Evolutionary conservation across 768 basidiomycete genomes (phyloP), one percentile per base, ranked within the genome.

Genomic region (Pseudohyphozyma bogoriensis): DNA sequence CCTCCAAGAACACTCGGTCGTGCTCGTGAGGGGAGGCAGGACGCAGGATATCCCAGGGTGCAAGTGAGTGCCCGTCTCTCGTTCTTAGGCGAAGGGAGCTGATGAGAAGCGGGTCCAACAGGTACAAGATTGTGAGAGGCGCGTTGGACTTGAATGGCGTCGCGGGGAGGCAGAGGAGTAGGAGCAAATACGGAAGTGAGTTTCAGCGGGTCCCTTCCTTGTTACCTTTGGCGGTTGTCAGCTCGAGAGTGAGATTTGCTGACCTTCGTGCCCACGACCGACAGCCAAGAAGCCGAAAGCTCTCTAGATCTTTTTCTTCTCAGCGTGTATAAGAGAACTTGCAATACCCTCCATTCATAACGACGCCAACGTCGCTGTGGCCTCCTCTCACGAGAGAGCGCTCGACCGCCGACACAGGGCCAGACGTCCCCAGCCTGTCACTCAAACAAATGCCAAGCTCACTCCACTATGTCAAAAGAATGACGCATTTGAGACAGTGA

Each of bases 41-140:
- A 85, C 90, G 2, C 92, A 96, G 78, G 95, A 99, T 84, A 79
- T 97, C 73, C 93, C 93, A 39, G 92, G 95, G 81, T 88, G 96
- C 32, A 83, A 87, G 95, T 95, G 68, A 54, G 82, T 64, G 3
- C n/a, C 24, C 13, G 8, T 16, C 26, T 36, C 3, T 4, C 5
- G 2, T 22, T 15, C 3, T 20, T 28, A 0, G 3, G 22, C 15
- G 2, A 16, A 0, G 2, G 32, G 20, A 29, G 24, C 60, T 57
- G 58, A 59, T 46, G n/a, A 29, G 53, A n/a, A 8, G 32, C 11
- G 0, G 0, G 0, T 2, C 20, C 0, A 3, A 46, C 68, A 97
- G 93, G 72, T 97, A 97, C 77, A 96, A 96, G 74, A 75, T 97
- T 58, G 85, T 97, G 11, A 82, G 95, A 70, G 95, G 95, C 37